Evolutionary conservation across 768 basidiomycete species (phyloP), one percentile per base, ranked within the genome.

Genomic region (Tricholomella constricta): DNA sequence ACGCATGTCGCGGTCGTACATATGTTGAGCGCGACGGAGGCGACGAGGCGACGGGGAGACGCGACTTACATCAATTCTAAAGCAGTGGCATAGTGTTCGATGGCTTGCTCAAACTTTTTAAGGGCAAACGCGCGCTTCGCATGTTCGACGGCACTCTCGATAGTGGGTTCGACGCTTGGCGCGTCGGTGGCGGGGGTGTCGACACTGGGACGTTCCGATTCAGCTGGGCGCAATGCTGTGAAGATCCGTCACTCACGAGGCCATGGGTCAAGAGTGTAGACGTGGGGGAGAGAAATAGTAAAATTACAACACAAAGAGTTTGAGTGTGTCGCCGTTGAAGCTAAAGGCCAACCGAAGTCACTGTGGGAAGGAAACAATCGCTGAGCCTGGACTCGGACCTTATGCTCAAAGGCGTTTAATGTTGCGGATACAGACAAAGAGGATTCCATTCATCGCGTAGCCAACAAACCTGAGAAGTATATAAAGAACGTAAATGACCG

Each of bases 41-140:
- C 51, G 31, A 31, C 38, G 22, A 49, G 34, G 31, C 51, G 43
- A 48, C 48, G 45, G 26, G 56, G 32, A 42, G 51, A 68, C 70
- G 69, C 65, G 74, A 84, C 91, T 66, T 71, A 93, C 93, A 85
- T 75, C 52, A 88, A 67, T 67, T 96, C 93, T 41, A 96, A 82
- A 4, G 92, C 92, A 32, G 80, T 84, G 34, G 89, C 88, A 70
- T 94, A 94, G 65, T 85, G 76, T 29, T 93, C 89, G 12, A 91
- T 84, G 1, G 94, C 88, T 62, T 91, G 85, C 61, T 94, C 89
- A 61, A 85, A 94, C 69, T 91, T 90, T 66, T 79, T 82, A 65
- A 94, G 82, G 25, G 93, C 91, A 70, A 91, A 91, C 2, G 91
- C 91, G 75, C 91, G 89, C 77, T 89, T 89, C 1, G 87, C 91